Evolutionary conservation across 2,329 filamentous ascomycete species (phyloP), one percentile per base, ranked within the genome.

Genomic region (Akanthomyces lecanii): DNA sequence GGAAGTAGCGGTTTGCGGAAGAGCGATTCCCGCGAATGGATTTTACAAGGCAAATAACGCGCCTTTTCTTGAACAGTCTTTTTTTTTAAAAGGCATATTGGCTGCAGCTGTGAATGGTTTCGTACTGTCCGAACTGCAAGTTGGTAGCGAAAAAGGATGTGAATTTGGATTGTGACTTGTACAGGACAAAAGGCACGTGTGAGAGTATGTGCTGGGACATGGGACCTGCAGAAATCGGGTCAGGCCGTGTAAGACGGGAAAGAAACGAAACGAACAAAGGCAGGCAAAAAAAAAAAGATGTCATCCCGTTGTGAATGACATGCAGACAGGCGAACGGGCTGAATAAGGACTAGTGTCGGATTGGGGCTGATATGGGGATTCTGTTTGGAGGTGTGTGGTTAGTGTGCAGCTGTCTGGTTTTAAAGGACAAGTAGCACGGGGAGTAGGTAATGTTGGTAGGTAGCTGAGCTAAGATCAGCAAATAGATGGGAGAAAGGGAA

Each of bases 231-330:
- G 38, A 40, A 30, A 5, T 53, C 52, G 52, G 52, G 52, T 25
- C 52, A 28, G 42, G 33, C 36, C 36, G 52, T 48, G 55, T 58
- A 58, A 58, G 55, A 58, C 55, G 55, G 55, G 38, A 51, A 51
- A 51, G 54, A 45, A 45, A 56, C 28, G 54, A 45, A 45, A 56
- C 28, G 6, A 30, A 30, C 4, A 6, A 30, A n/a, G 28, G 30
- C 5, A 51, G 8, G 16, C 1, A 16, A 18, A 10, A 47, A 47
- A 10, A 48, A 48, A 16, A 48, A 48, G 45, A 48, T 48, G 45
- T 28, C 45, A 48, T 48, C 5, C 23, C 23, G 50, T 18, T 2
- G 28, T 28, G 7, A 10, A 55, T 55, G 52, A 42, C 21, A 28
- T 42, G 52, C 36, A 40, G 36, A 12, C 12, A 16, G n/a, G 21